Percentiles rank a stretch among this genome's conserved stretches.
Conservation (phyloP, 2,329 filamentous ascomycete genomes). For the Fusarium staphyleae region DNA sequence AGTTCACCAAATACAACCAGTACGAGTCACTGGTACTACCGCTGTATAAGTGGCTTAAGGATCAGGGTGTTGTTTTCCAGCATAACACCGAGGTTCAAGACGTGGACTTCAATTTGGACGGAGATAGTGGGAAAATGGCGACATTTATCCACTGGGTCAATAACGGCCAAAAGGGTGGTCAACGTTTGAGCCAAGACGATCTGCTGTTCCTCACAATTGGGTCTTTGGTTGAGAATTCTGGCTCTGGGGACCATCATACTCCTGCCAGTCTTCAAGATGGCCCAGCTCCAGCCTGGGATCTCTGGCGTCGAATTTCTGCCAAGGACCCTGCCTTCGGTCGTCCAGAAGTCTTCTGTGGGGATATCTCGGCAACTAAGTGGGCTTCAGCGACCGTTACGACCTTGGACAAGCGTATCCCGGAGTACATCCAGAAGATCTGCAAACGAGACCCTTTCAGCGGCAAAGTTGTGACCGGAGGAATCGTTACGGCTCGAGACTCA, state of each 20-base stretch:
- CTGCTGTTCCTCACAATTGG: conserved; percentile 21
- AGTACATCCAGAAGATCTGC: no score
- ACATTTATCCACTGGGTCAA: conserved; percentile 16
- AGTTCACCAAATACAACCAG: conserved; percentile 24
- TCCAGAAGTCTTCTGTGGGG: conserved; percentile 18
- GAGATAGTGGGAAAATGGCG: conserved; percentile 7
- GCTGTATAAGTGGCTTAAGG: conserved; percentile 18
- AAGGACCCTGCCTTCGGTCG: conserved; percentile 16
- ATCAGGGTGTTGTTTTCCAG: conserved; percentile 23
- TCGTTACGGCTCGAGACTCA: no score
- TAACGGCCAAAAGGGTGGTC: conserved; percentile 4
- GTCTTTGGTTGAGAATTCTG: conserved; percentile 21
- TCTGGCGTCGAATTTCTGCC: conserved; percentile 19
- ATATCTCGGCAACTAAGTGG: conserved; percentile 43
- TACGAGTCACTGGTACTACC: conserved; percentile 24
- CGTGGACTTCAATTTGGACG: conserved; percentile 14
- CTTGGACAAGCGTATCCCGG: conserved; percentile 38
- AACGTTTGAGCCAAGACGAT: conserved; percentile 12
- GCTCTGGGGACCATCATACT: conserved; percentile 15
- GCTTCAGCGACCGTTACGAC: conserved; percentile 52
- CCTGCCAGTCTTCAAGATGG: conserved; percentile 6
- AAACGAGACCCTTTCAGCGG: no score
- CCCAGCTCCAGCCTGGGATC: conserved; percentile 21
- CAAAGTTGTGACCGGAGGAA: no score
- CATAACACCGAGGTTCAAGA: conserved; percentile 16